Conservation (phyloP, 2,329 filamentous ascomycete genomes). For the Ophiocordyceps camponoti-floridani region DNA sequence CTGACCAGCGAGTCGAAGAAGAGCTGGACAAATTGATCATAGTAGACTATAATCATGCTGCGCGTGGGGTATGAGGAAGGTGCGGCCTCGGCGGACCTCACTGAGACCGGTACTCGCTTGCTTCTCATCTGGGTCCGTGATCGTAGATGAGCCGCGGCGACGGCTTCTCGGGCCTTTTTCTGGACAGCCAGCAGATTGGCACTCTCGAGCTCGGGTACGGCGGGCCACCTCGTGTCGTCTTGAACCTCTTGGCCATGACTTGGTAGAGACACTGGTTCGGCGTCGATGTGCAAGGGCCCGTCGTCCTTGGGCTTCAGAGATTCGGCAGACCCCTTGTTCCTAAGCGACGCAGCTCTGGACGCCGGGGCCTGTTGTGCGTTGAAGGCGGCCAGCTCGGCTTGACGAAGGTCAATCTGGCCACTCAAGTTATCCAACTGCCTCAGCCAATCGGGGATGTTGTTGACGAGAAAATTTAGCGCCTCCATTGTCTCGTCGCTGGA, state of each 20-base stretch:
- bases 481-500: conserved; percentile 29
- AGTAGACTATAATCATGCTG: conserved; percentile 74
- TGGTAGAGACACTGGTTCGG: background rate
- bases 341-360: conserved; percentile 21
- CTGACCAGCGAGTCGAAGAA: conserved; percentile 71
- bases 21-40: conserved; percentile 72
- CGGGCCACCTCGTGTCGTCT: background rate
- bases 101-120: conserved; percentile 30
- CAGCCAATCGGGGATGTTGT: conserved; percentile 42
- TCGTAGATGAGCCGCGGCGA: conserved; percentile 24
- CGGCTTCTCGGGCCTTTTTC: conserved; percentile 25
- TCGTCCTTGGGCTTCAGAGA: conserved; percentile 33
- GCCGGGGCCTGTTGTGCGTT: conserved; percentile 11
- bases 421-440: conserved; percentile 40
- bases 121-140: conserved; percentile 30
- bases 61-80: conserved; percentile 46
- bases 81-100: conserved; percentile 29
- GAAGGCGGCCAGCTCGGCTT: conserved; percentile 38
- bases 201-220: conserved; percentile 2
- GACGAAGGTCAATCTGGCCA: conserved; percentile 41
- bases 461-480: conserved; percentile 33
- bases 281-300: conserved; percentile 9
- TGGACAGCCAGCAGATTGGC: conserved; percentile 6
- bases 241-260: background rate
- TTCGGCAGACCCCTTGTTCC: conserved; percentile 34